These are phyloP conservation scores for Comarum palustre DNA, from an alignment of 306 rosid species.

Conservation along the genomic window DNA sequence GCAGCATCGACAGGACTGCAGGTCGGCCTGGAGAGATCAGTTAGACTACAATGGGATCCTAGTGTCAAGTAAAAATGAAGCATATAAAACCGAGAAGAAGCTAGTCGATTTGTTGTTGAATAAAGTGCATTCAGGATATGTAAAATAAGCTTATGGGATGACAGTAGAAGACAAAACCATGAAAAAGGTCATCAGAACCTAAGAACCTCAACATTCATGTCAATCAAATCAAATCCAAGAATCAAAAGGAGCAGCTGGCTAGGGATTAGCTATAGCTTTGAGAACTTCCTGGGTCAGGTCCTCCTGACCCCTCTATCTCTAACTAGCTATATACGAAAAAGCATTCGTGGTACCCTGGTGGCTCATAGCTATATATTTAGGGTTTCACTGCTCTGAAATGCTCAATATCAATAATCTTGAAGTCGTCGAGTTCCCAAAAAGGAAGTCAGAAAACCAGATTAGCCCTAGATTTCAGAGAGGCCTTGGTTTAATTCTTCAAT, in stretches of 20 bases:
- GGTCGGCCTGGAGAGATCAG: slow-evolving; percentile 24
- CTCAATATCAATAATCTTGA: slow-evolving; percentile 24
- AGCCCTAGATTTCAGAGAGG: slow-evolving; percentile 35
- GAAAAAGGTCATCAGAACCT: slow-evolving; percentile 48
- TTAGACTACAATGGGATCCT: slow-evolving; percentile 20
- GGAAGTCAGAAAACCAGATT: slow-evolving; percentile 16
- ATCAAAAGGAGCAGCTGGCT: slow-evolving; percentile 15
- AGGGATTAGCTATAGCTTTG: slow-evolving; percentile 15
- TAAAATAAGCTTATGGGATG: slow-evolving; percentile 18
- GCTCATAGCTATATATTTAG: slow-evolving; percentile 57
- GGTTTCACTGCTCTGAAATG: slow-evolving; percentile 49
- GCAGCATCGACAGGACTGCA: slow-evolving; percentile 44
- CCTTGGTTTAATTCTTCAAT: background rate
- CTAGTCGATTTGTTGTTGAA: slow-evolving; percentile 26
- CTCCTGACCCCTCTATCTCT: background rate
- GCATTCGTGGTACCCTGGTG: slow-evolving; percentile 50
- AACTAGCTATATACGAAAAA: slow-evolving; percentile 10
- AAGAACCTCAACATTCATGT: slow-evolving; percentile 21
- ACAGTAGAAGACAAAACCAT: slow-evolving; percentile 38
- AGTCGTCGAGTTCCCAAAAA: slow-evolving; percentile 37
- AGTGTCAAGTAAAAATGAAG: slow-evolving; percentile 32
- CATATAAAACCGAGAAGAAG: slow-evolving; percentile 44
- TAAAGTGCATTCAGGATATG: slow-evolving; percentile 27
- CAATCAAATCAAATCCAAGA: slow-evolving; percentile 26
- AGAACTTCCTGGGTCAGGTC: slow-evolving; percentile 30